Evolutionary conservation across 2,329 filamentous ascomycete species (phyloP), one percentile per base, ranked within the genome.

Genomic region (Thielaviopsis musarum): DNA sequence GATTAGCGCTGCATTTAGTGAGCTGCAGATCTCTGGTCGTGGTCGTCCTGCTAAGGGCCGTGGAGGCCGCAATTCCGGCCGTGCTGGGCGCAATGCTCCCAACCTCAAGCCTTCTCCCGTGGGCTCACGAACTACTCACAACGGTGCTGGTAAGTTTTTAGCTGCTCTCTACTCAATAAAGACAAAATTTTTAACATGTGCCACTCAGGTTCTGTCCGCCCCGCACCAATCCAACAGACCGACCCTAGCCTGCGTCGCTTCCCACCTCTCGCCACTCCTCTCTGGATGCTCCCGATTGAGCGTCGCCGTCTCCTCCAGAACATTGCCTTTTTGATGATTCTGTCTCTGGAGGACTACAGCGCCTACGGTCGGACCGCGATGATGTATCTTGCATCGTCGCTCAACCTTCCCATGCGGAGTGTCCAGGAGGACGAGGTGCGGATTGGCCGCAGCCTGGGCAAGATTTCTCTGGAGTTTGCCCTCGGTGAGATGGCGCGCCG

Each of bases 311-410:
- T 90, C 7, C 75, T 94, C 6, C 71, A 94, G 7, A 85, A 93
- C 65, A 80, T 83, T 0, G 73, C 89, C 49, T 73, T 94, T 0
- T 73, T 95, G 2, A 74, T 93, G 26, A 66, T 91, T 5, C 72
- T 95, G 2, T 90, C 87, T 2, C 72, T 94, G 15, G 84, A 93
- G 66, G 81, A 87, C 63, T 95, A 93, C 69, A 81, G 77, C 51
- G 81, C 86, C 4, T 83, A 88, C 66, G 87, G 87, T 2, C 80
- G 88, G 13, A 75, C 87, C 2, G 73, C 93, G 21, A 75, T 95
- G 57, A 72, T 89, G 17, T 77, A 86, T 64, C 69, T 91, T 49
- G 77, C 85, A 1, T 85, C 83, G 1, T 88, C 85, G 6, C 73
- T 95, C 10, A 76, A 82, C n/a, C 72, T 95, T 26, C 78, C 84